Conservation (phyloP, 2,329 filamentous ascomycete species). For the Harringtonia lauricola region DNA sequence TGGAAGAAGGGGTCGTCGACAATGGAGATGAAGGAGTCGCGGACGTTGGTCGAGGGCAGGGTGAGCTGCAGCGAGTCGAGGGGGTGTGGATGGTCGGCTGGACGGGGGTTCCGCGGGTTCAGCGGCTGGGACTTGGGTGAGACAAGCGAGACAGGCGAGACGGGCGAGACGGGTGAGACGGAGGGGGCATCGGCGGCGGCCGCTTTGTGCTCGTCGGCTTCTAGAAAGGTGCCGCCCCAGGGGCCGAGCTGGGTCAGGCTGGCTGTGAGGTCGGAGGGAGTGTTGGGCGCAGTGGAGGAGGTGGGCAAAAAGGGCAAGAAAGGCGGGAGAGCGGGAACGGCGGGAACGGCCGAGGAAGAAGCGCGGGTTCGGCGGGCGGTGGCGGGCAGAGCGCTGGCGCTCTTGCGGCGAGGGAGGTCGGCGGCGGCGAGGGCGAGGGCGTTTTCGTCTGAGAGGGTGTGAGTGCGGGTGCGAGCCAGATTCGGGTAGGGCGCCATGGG, state of each 20-base stretch:
- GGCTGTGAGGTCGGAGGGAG: slow-evolving; percentile 1
- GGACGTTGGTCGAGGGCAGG: slow-evolving; percentile 14
- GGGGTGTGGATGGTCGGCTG: slow-evolving; percentile 4
- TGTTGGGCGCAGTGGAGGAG: slow-evolving; percentile 2
- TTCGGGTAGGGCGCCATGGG: slow-evolving; percentile 6
- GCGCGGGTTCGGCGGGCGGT: not conserved
- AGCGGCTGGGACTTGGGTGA: no score
- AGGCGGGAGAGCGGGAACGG: not conserved
- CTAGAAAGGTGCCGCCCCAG: slow-evolving; percentile 11
- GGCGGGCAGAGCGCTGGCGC: slow-evolving; percentile 4
- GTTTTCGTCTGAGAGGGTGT: slow-evolving; percentile 12
- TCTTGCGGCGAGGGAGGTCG: slow-evolving; percentile 8
- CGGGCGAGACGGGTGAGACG: not conserved
- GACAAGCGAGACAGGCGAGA: no score
- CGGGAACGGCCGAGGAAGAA: not conserved
- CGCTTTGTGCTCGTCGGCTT: slow-evolving; percentile 3
- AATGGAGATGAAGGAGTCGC: slow-evolving; percentile 41
- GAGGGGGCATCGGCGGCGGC: not conserved
- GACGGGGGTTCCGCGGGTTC: no score
- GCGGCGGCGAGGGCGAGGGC: slow-evolving; percentile 1
- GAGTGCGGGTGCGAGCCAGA: slow-evolving; percentile 6
- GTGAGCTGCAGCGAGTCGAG: slow-evolving; percentile 1
- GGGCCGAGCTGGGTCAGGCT: slow-evolving; percentile 2
- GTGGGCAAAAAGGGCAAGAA: no score
- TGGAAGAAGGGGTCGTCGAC: slow-evolving; percentile 45